A percentile compares a stretch with the other conserved stretches of the same genome.
Conservation (phyloP, 306 rosid species). For the Dalbergia oliveri region DNA sequence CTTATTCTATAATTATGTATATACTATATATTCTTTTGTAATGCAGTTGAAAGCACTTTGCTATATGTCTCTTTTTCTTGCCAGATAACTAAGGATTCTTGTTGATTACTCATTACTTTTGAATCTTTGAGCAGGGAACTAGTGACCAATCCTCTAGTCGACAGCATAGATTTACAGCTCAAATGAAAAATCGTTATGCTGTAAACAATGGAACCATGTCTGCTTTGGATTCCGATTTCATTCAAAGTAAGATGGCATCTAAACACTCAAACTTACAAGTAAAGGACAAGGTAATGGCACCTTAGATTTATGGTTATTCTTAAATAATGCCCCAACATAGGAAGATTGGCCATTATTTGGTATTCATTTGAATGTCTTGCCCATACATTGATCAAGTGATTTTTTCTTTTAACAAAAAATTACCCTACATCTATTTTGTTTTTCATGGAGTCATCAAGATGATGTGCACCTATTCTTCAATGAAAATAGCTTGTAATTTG, state of each 20-base stretch:
- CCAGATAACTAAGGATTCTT: slow-evolving; percentile 22
- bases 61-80: not conserved
- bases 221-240: slow-evolving; percentile 53
- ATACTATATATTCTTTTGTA: slow-evolving; percentile 11
- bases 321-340: slow-evolving; percentile 5
- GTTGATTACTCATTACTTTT: slow-evolving; percentile 32
- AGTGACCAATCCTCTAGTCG: slow-evolving; percentile 67
- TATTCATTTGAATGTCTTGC: slow-evolving; percentile 16
- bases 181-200: slow-evolving; percentile 59
- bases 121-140: slow-evolving; percentile 68
- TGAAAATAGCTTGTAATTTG: not conserved
- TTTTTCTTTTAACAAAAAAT: not conserved
- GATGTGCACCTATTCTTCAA: slow-evolving; percentile 13
- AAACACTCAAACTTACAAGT: slow-evolving; percentile 61
- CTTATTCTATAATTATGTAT: slow-evolving; percentile 7
- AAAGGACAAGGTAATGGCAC: slow-evolving; percentile 69
- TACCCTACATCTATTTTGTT: not conserved
- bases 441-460: slow-evolving; percentile 8
- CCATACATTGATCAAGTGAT: slow-evolving; percentile 13
- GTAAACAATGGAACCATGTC: slow-evolving; percentile 68
- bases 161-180: slow-evolving; percentile 64
- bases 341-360: slow-evolving; percentile 34
- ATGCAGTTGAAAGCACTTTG: slow-evolving; percentile 21
- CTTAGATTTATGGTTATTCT: slow-evolving; percentile 49
- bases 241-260: slow-evolving; percentile 58